Conservation (phyloP, 805 yeast species). For the Dipodascopsis tothii region DNA sequence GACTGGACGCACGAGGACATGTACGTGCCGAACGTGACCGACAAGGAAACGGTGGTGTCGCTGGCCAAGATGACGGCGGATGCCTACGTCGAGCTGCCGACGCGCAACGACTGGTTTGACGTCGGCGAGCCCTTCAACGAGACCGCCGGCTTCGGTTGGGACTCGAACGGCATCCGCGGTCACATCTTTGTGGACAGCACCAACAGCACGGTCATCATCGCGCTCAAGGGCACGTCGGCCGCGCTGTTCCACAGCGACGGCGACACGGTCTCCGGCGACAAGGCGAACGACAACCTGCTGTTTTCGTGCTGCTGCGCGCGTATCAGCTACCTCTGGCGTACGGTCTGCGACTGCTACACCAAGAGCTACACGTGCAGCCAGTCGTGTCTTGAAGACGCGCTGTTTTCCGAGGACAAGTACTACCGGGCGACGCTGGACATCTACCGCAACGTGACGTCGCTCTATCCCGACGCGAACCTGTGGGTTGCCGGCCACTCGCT, state of each 20-base stretch:
- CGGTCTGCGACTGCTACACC: constrained; percentile 91
- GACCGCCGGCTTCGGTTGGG: constrained; percentile 75
- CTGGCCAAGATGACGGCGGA: constrained; percentile 83
- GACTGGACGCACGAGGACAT: constrained; percentile 19
- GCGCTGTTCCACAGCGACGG: constrained; percentile 42
- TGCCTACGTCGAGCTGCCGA: constrained; percentile 79
- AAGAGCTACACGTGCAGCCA: constrained; percentile 82
- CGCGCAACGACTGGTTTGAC: constrained; percentile 82
- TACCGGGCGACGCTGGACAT: constrained; percentile 74
- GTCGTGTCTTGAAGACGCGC: constrained; percentile 72
- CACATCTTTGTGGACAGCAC: constrained; percentile 69
- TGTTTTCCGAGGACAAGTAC: constrained; percentile 70
- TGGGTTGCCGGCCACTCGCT: constrained; percentile 96
- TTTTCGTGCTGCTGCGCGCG: constrained; percentile 97
- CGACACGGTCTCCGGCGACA: constrained; percentile 77
- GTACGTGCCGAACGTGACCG: constrained; percentile 65
- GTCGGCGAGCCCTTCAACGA: constrained; percentile 33
- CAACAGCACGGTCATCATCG: constrained; percentile 58
- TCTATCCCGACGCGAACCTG: constrained; percentile 65
- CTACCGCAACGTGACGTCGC: constrained; percentile 58
- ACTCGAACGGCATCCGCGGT: constrained; percentile 75
- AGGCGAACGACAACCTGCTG: constrained; percentile 76
- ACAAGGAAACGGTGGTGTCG: constrained; percentile 62
- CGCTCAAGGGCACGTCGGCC: constrained; percentile 87
- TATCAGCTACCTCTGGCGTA: constrained; percentile 84